These are phyloP conservation scores for Pseudognaphalium luteoalbum DNA, from an alignment of 129 eudicot species.

Conservation along the genomic window DNA sequence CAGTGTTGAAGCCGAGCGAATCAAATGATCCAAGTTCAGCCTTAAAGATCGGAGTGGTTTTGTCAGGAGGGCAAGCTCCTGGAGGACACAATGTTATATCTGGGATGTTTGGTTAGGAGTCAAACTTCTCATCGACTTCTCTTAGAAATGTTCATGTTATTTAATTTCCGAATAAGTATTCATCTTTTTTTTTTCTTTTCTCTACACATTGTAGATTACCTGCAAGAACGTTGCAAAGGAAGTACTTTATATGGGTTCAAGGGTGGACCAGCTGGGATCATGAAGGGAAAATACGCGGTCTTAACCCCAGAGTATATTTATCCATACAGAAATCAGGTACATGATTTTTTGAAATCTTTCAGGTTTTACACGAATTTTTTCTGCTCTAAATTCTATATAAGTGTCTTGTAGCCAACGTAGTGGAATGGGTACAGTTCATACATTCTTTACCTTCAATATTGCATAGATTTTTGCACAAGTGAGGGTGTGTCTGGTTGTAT, in stretches of 20 bases:
- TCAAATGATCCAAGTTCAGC: constrained; percentile 39
- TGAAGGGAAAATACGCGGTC: constrained; percentile 63
- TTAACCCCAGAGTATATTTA: constrained; percentile 57
- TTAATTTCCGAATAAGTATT: neutral
- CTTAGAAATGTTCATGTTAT: neutral
- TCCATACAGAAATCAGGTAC: constrained; percentile 77
- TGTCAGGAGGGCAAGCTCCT: constrained; percentile 87
- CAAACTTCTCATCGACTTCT: neutral
- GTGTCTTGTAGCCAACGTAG: neutral
- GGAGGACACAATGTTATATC: constrained; percentile 81
- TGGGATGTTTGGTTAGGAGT: constrained; percentile 64
- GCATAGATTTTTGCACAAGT: neutral
- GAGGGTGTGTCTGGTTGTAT: too few species aligned
- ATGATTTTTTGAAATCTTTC: neutral
- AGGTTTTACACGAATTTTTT: neutral
- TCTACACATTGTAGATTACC: constrained; percentile 46
- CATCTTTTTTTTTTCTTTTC: neutral
- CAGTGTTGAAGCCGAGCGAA: constrained; percentile 61
- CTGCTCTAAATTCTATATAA: neutral
- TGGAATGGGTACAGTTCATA: neutral
- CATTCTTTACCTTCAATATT: neutral
- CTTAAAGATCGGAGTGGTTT: constrained; percentile 70
- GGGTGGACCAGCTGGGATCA: constrained; percentile 86
- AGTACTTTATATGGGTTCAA: constrained; percentile 65
- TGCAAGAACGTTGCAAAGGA: constrained; percentile 66